phyloP scores from a whole-genome alignment of 805 yeast genomes.

The Candida lessepsii region DNA sequence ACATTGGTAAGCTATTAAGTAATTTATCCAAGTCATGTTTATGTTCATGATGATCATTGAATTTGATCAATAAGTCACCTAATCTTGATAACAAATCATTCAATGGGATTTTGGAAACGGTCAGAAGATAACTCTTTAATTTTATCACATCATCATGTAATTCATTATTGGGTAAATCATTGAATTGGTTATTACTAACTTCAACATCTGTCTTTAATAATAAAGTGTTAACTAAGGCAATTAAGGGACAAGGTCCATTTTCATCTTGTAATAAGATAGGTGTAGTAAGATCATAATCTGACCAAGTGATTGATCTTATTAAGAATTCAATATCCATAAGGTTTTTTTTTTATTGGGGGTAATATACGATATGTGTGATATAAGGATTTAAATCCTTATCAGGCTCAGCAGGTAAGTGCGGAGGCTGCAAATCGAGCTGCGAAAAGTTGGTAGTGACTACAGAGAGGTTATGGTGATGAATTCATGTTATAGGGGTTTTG shows the following conservation, averaged over 20 bases:
- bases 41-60: slow-evolving; percentile 8
- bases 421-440: no score
- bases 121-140: slow-evolving; percentile 7
- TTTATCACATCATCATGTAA: slow-evolving; percentile 1
- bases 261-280: slow-evolving; percentile 71
- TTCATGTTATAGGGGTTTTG: no score
- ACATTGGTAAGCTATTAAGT: slow-evolving; percentile 55
- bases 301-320: slow-evolving; percentile 32
- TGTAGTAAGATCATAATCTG: slow-evolving; percentile 37
- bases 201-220: slow-evolving; percentile 47
- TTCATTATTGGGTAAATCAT: slow-evolving; percentile 7
- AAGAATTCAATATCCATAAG: slow-evolving; percentile 14
- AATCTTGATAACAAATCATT: slow-evolving; percentile 12
- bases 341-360: background rate
- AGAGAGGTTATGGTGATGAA: no score
- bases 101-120: slow-evolving; percentile 3
- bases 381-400: no score
- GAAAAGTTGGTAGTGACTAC: no score
- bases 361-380: background rate
- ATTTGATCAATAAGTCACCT: slow-evolving; percentile 14
- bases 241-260: slow-evolving; percentile 87
- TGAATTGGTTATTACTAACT: slow-evolving; percentile 9
- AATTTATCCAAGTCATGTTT: slow-evolving; percentile 31
- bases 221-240: slow-evolving; percentile 73
- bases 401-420: no score